These are phyloP conservation scores for Pouteria glomerata DNA, from an alignment of 148 eudicot genomes.

Conservation along the genomic window DNA sequence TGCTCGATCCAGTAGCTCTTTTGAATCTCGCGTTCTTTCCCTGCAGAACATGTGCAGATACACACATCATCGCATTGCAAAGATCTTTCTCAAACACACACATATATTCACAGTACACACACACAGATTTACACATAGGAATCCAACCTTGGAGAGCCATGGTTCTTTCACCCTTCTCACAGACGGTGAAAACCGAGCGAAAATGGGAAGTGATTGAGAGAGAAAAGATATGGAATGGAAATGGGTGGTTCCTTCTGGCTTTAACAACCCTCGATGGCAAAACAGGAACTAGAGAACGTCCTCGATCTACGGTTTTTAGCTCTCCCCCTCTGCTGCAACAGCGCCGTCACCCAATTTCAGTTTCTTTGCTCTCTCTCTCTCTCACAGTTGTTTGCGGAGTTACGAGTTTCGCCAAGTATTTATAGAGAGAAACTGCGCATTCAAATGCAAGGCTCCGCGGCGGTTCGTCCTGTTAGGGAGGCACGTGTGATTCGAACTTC, in stretches of 20 bases:
- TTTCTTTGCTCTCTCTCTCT: too few relatives aligned
- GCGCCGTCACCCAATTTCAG: too few relatives aligned
- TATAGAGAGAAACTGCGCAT: too few relatives aligned
- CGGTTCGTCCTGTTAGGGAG: too few relatives aligned
- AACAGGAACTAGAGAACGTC: conserved; percentile 62
- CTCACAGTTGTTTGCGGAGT: too few relatives aligned
- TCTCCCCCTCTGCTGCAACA: conserved; percentile 57
- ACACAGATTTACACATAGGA: neutral
- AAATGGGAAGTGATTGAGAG: neutral
- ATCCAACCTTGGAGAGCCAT: conserved; percentile 42
- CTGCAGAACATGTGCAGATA: conserved; percentile 12
- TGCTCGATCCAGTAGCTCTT: conserved; percentile 97
- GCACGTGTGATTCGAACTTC: too few relatives aligned
- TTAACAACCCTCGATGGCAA: conserved; percentile 68
- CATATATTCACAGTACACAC: too few relatives aligned
- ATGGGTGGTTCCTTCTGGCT: neutral
- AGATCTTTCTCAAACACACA: neutral
- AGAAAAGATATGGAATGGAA: neutral
- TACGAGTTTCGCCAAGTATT: too few relatives aligned
- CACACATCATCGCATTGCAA: neutral
- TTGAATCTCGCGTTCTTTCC: conserved; percentile 66
- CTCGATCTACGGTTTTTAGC: conserved; percentile 55
- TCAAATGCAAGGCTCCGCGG: too few relatives aligned
- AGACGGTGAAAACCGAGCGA: neutral
- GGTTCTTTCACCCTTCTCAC: neutral